These are phyloP conservation scores for Thelephora ganbajun DNA, from an alignment of 768 basidiomycete species.

Conservation along the genomic window DNA sequence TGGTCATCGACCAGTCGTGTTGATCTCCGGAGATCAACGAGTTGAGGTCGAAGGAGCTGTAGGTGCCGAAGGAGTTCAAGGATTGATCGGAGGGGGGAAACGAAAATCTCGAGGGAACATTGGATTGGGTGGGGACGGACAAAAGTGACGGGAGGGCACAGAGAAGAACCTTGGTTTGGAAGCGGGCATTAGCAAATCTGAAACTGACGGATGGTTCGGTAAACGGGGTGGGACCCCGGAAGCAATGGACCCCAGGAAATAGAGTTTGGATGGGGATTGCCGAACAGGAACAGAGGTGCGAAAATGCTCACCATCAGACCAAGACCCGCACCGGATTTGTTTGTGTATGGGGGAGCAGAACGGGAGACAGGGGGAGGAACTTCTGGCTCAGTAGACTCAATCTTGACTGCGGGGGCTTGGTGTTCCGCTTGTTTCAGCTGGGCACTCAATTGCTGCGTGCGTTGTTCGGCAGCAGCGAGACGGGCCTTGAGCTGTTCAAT, in stretches of 20 bases:
- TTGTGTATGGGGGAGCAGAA: constrained; percentile 25
- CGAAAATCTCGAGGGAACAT: constrained; percentile 41
- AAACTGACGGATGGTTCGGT: constrained; percentile 11
- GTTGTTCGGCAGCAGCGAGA: constrained; percentile 48
- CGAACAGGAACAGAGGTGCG: constrained; percentile 5
- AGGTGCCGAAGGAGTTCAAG: constrained; percentile 23
- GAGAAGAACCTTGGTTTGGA: constrained; percentile 44
- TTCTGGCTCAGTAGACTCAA: constrained; percentile 42
- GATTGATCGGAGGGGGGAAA: constrained; percentile 29
- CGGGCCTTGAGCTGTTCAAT: constrained; percentile 55
- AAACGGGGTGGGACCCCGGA: constrained; percentile 5
- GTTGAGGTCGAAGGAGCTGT: constrained; percentile 24
- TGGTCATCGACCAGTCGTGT: constrained; percentile 29
- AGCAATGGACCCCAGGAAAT: constrained; percentile 3
- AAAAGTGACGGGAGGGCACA: constrained; percentile 67
- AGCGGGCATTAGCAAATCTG: constrained; percentile 1
- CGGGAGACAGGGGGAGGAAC: constrained; percentile 24
- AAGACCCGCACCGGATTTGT: constrained; percentile 50
- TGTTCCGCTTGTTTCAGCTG: constrained; percentile 29
- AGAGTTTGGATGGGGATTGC: no score
- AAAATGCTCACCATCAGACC: constrained; percentile 50
- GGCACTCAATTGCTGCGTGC: constrained; percentile 50
- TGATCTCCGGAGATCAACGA: constrained; percentile 17
- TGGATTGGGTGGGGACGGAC: constrained; percentile 42
- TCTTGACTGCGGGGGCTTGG: constrained; percentile 29